Percentiles rank a stretch among this genome's conserved stretches.
phyloP scores from a whole-genome alignment of 2,329 filamentous ascomycete species.

The Endocalyx cinctus region DNA sequence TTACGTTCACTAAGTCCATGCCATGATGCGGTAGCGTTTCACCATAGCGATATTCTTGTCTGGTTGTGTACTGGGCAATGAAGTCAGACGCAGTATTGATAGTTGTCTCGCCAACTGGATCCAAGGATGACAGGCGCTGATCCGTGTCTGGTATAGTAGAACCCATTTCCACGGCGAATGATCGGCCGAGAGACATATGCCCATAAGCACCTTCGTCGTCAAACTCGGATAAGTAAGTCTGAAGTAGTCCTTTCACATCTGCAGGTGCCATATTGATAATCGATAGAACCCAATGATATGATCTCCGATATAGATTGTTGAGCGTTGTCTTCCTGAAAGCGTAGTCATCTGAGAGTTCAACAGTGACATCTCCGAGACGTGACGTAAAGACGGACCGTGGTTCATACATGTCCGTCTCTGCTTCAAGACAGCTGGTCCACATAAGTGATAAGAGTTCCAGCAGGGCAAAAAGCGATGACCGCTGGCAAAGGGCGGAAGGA shows the following conservation, averaged over 20 bases:
- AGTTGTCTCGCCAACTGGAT: conserved; percentile 64
- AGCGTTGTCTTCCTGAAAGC: conserved; percentile 75
- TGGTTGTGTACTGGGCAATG: conserved; percentile 92
- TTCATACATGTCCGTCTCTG: conserved; percentile 89
- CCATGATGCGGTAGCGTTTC: conserved; percentile 69
- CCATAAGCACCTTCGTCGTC: conserved; percentile 88
- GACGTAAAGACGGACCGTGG: conserved; percentile 81
- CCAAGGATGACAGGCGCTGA: conserved; percentile 77
- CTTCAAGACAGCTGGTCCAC: conserved; percentile 92
- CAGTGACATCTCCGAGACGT: conserved; percentile 67
- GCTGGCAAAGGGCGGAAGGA: conserved; percentile 86
- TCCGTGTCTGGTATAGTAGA: conserved; percentile 81
- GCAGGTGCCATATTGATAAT: conserved; percentile 82
- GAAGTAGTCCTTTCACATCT: conserved; percentile 90
- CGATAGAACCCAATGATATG: conserved; percentile 73
- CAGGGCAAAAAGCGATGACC: conserved; percentile 84
- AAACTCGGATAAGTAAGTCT: conserved; percentile 94
- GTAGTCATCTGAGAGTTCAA: conserved; percentile 94
- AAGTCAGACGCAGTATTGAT: conserved; percentile 96
- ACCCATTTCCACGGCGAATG: conserved; percentile 91
- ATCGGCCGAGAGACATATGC: conserved; percentile 85
- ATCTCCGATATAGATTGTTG: conserved; percentile 69
- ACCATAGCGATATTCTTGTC: conserved; percentile 90
- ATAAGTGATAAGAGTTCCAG: conserved; percentile 88
- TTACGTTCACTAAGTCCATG: conserved; percentile 58